Conservation (phyloP, 176 grass and related monocot genomes). For the Phragmites australis region DNA sequence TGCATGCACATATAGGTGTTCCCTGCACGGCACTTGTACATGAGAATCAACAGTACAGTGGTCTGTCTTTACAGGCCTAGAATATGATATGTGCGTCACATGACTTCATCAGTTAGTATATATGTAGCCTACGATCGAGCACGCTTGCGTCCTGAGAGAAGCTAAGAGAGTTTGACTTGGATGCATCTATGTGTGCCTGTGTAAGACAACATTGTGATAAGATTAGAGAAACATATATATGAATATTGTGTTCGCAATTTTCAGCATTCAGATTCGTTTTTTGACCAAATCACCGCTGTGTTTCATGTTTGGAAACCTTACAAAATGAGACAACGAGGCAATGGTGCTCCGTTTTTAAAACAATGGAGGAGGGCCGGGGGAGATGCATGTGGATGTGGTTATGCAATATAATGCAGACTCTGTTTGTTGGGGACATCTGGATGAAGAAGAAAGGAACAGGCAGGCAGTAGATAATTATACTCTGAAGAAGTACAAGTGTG, state of each 20-base stretch:
- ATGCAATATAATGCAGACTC: too few relatives aligned
- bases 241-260: neutral
- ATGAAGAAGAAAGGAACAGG: neutral
- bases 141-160: neutral
- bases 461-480: neutral
- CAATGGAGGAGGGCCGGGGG: neutral
- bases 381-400: too few relatives aligned
- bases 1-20: neutral
- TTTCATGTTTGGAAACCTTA: neutral
- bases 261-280: neutral
- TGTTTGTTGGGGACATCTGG: too few relatives aligned
- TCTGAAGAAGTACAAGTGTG: neutral
- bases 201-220: neutral
- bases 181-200: neutral
- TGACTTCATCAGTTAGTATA: slow-evolving; percentile 9
- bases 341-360: neutral
- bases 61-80: neutral
- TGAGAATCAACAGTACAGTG: neutral
- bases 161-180: slow-evolving; percentile 5
- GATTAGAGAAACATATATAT: neutral
- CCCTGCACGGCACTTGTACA: neutral
- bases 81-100: neutral
- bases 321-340: neutral
- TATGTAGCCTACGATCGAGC: neutral
- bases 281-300: neutral